Base-by-base conservation (phyloP, 192 early-diverging fungal genomes). In the Backusella mclennaniae region DNA sequence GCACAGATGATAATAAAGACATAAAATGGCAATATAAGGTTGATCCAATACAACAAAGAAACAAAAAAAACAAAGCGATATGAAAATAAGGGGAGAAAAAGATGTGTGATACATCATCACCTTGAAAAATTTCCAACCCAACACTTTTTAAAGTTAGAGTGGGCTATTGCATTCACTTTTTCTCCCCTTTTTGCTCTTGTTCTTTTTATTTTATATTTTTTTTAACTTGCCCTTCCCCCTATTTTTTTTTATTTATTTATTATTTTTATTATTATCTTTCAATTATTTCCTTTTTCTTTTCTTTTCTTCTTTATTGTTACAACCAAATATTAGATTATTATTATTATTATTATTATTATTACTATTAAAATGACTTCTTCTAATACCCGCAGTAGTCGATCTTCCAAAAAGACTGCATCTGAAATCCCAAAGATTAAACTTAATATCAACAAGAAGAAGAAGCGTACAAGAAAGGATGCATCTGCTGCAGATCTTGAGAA, bases 331-430 rank as follows among this genome's bases (percentile, higher is more conserved):
- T 63, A 23, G 26, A 63, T 36, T 41, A 12, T 38, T 70, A 38
- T 42, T 21, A 35, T 21, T 23, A 69, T 11, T 70, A 39, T 42
- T 39, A 21, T 21, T 69, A 36, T 39, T n/a, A 35, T 6, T 14
- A 69, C 6, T 70, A 39, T 70, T 26, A 42, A 42, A 39, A 70
- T 70, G 69, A 70, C 69, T 4, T 70, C 69, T 63, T 63, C 56
- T 63, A 63, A 63, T 63, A 70, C 69, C 39, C 69, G 69, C 38
- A 70, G 69, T 44, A 70, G 69, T 70, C 69, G 69, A 26, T 70
- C 35, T 44, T 70, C 69, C 19, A 39, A 39, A 26, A 70, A 70
- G 69, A 70, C 35, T 36, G 23, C 36, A 4, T 35, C 23, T 70
- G 36, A 70, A 39, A 38, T 70, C 12, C 35, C 36, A 26, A 70